These are phyloP conservation scores for Coemansia aciculifera DNA, from an alignment of 192 early-diverging fungal genomes.

Conservation along the genomic window DNA sequence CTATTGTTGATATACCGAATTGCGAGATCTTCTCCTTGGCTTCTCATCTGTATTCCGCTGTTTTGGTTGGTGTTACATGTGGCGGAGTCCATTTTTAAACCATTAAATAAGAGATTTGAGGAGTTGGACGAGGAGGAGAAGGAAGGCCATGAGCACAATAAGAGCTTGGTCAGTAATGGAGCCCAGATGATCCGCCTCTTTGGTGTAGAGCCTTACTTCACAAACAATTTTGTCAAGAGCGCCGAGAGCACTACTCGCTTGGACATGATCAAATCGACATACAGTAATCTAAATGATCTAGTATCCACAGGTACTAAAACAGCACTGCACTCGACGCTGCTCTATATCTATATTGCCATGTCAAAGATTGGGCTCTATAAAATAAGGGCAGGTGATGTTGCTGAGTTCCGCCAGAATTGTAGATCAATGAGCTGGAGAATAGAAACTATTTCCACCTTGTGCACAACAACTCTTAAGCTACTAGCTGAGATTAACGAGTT, in stretches of 20 bases:
- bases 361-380: background rate
- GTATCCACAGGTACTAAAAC: background rate
- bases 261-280: background rate
- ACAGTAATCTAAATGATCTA: background rate
- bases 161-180: background rate
- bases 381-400: background rate
- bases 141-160: background rate
- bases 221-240: slow-evolving; percentile 47
- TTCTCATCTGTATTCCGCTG: background rate
- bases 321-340: background rate
- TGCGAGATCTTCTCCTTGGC: background rate
- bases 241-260: slow-evolving; percentile 60
- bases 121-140: background rate
- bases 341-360: background rate
- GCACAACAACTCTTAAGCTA: background rate
- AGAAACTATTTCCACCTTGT: background rate
- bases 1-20: background rate
- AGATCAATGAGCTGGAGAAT: background rate
- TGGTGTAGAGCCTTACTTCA: slow-evolving; percentile 57
- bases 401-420: background rate
- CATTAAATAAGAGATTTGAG: background rate
- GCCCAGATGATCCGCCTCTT: slow-evolving; percentile 64
- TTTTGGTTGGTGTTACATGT: background rate
- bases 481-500: background rate
- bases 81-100: background rate